Conservation (phyloP, 306 rosid genomes). For the Fagus sylvatica region DNA sequence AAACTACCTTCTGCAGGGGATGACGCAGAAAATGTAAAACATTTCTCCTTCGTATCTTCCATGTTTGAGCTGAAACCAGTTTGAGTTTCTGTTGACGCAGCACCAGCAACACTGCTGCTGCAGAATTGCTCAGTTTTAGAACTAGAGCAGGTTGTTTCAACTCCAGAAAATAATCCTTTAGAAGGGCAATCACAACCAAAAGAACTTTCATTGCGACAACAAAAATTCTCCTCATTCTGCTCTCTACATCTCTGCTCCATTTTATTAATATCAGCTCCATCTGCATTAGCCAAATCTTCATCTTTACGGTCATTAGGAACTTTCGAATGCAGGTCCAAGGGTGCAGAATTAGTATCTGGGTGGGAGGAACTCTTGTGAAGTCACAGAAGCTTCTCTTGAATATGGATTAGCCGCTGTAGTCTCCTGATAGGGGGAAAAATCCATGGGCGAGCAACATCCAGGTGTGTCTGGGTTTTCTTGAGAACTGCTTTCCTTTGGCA, state of each 20-base stretch:
- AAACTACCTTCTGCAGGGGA: conserved; percentile 40
- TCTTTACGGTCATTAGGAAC: conserved; percentile 34
- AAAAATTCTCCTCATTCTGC: conserved; percentile 16
- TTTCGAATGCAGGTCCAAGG: conserved; percentile 28
- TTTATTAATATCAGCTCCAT: conserved; percentile 17
- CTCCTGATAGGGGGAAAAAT: conserved; percentile 84
- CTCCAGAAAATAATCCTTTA: conserved; percentile 35
- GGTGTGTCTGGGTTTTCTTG: conserved; percentile 50
- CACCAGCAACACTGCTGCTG: conserved; percentile 24
- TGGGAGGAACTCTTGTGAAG: conserved; percentile 32
- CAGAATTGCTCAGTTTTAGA: conserved; percentile 38
- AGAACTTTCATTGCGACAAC: conserved; percentile 20
- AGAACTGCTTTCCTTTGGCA: conserved; percentile 44
- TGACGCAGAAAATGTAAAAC: conserved; percentile 62
- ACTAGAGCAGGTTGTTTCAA: conserved; percentile 37
- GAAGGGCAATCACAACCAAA: conserved; percentile 18
- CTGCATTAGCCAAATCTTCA: conserved; percentile 36
- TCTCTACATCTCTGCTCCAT: conserved; percentile 31
- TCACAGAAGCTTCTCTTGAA: conserved; percentile 35
- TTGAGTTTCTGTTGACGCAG: conserved; percentile 36
- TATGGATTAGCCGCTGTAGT: conserved; percentile 38
- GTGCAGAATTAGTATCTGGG: conserved; percentile 12
- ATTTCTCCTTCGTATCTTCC: conserved; percentile 36
- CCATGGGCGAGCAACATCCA: conserved; percentile 79
- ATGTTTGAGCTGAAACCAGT: conserved; percentile 34